Evolutionary conservation across 768 basidiomycete genomes (phyloP).

Genomic region (Panaeolus cyanescens): DNA sequence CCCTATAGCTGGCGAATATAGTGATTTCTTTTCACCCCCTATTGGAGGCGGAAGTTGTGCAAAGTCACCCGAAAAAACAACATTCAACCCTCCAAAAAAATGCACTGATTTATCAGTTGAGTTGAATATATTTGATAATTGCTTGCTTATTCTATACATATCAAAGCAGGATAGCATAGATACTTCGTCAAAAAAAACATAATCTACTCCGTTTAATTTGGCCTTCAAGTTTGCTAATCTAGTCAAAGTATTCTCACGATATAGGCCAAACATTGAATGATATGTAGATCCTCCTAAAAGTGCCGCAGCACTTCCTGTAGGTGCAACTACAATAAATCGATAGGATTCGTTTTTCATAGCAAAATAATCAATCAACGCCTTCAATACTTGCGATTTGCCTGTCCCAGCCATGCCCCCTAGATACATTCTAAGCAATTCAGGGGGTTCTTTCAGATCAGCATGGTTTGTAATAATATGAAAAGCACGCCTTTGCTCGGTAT

Average conservation of each 20-base stretch:
- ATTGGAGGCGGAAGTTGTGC: constrained; percentile 39
- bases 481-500: constrained; percentile 32
- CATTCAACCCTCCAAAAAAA: constrained; percentile 38
- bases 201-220: constrained; percentile 30
- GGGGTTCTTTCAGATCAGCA: constrained; percentile 8
- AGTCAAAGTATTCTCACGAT: neutral
- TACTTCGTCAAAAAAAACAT: constrained; percentile 43
- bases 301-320: constrained; percentile 33
- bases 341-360: constrained; percentile 16
- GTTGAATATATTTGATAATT: constrained; percentile 17
- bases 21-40: constrained; percentile 11
- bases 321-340: constrained; percentile 26
- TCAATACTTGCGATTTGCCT: constrained; percentile 30
- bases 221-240: neutral
- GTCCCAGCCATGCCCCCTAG: constrained; percentile 34
- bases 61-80: constrained; percentile 48
- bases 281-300: constrained; percentile 35
- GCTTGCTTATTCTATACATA: constrained; percentile 23
- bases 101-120: constrained; percentile 12
- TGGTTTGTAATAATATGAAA: constrained; percentile 30
- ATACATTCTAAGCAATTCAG: constrained; percentile 31
- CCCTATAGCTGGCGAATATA: neutral
- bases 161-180: constrained; percentile 41
- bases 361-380: constrained; percentile 24
- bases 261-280: constrained; percentile 32